Evolutionary conservation across 768 basidiomycete species (phyloP).

Genomic region (Dentipellis sp.): DNA sequence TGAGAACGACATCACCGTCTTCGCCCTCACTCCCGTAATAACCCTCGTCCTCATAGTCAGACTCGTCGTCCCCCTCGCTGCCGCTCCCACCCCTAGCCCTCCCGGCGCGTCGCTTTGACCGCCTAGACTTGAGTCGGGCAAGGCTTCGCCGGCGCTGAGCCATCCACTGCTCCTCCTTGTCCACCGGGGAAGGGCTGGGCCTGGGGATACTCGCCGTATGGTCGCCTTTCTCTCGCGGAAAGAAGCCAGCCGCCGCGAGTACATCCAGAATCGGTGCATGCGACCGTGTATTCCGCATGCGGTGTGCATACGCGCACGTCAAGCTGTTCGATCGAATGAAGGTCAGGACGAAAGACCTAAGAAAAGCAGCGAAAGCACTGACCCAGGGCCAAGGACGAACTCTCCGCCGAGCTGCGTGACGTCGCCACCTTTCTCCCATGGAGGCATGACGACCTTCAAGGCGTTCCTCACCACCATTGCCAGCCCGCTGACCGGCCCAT

Average conservation of each 20-base stretch:
- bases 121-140: background rate
- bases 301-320: constrained; percentile 66
- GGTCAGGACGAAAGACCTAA: background rate
- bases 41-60: background rate
- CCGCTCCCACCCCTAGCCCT: background rate
- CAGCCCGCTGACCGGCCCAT: constrained; percentile 56
- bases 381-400: constrained; percentile 68
- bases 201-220: background rate
- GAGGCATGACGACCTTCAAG: constrained; percentile 66
- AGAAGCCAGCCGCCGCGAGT: constrained; percentile 50
- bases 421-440: constrained; percentile 76
- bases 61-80: background rate
- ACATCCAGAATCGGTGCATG: constrained; percentile 70
- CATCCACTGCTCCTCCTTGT: constrained; percentile 2
- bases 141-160: background rate
- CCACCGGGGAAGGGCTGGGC: constrained; percentile 2
- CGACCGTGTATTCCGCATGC: constrained; percentile 69
- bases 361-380: constrained; percentile 12
- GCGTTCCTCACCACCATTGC: constrained; percentile 69
- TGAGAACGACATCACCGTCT: background rate
- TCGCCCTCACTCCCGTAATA: background rate
- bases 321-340: constrained; percentile 31
- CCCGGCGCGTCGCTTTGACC: background rate
- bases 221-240: background rate
- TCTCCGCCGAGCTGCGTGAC: constrained; percentile 81